Base-by-base conservation (phyloP, 2,329 filamentous ascomycete species). In the Beauveria medogensis region DNA sequence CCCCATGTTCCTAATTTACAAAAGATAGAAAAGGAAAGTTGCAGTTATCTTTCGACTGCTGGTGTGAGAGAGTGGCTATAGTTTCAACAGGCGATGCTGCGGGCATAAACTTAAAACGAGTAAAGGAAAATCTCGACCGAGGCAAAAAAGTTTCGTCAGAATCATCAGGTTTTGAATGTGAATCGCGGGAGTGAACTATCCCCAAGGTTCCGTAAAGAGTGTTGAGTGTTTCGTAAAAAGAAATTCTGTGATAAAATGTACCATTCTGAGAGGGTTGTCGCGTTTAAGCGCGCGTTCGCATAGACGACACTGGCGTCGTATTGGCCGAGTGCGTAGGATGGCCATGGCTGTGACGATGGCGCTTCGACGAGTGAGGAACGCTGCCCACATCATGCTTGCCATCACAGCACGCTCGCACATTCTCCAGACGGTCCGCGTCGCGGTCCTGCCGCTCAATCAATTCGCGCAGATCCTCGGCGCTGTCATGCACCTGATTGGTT, bases 351-450 rank as follows among this genome's bases (percentile, higher is more conserved):
- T 60, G 61, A n/a, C 61, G 61, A n/a, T 53, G 55, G 8, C 61
- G 30, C 61, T 59, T 62, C 20, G 55, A 58, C n/a, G 60, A 58
- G 56, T 62, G 61, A 40, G 61, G 41, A 22, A 62, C 52, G 51
- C 34, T 59, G 37, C 55, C 52, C 40, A 62, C 61, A 10, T 62
- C 61, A 37, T 62, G 61, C 88, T 83, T 82, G 93, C 92, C 94
- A 82, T 97, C 94, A 75, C 94, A 99, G 77, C 94, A 99, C 63
- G 93, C 92, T 71, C 94, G 83, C 65, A 99, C 94, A 73, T 99
- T 97, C 80, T 97, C 93, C 68, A 97, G 80, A 64, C 87, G 82
- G 70, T 92, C 90, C 28, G 87, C 80, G 66, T 92, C 89, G 59
- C 85, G 80, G 68, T 93, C 88, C 70, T 92, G 87, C 64, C 84